These are phyloP conservation scores for Thyridium curvatum DNA, from an alignment of 2,329 filamentous ascomycete species.

Conservation along the genomic window DNA sequence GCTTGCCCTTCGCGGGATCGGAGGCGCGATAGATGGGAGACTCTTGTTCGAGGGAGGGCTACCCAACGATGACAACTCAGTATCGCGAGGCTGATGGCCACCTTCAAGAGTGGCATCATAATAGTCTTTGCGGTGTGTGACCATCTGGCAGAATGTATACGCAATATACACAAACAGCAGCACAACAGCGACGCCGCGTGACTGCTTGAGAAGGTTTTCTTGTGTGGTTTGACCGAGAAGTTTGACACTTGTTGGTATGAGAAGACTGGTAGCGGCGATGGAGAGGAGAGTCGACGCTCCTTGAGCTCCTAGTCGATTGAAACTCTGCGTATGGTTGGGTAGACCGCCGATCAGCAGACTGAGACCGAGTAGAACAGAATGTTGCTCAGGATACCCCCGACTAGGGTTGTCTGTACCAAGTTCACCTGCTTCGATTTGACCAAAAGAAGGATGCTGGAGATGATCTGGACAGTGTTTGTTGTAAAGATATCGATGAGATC, in stretches of 20 bases:
- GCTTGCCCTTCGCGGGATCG: too few relatives aligned
- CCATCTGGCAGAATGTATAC: slow-evolving; percentile 4
- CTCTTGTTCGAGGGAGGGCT: too few relatives aligned
- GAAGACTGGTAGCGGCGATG: slow-evolving; percentile 3
- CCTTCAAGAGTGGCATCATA: too few relatives aligned
- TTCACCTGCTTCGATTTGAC: background rate
- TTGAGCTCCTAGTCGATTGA: slow-evolving; percentile 2
- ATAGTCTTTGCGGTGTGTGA: slow-evolving; percentile 2
- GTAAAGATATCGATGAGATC: slow-evolving; percentile 4
- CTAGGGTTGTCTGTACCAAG: slow-evolving; percentile 3
- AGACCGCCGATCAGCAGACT: slow-evolving; percentile 2
- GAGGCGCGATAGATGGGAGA: too few relatives aligned
- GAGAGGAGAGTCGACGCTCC: slow-evolving; percentile 2
- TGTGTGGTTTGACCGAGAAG: slow-evolving; percentile 2
- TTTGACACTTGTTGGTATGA: slow-evolving; percentile 3
- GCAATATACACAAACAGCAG: slow-evolving; percentile 3
- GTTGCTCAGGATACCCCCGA: slow-evolving; percentile 5
- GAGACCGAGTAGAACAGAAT: slow-evolving; percentile 5
- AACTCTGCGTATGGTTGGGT: slow-evolving; percentile 1
- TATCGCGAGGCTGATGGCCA: too few relatives aligned
- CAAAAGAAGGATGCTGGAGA: slow-evolving; percentile 4
- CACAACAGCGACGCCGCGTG: slow-evolving; percentile 1
- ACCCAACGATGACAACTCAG: too few relatives aligned
- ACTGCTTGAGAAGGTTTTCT: slow-evolving; percentile 2
- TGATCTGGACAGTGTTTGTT: slow-evolving; percentile 1